phyloP scores from a whole-genome alignment of 371 early-diverging fungal species.

The Apophysomyces elegans region DNA sequence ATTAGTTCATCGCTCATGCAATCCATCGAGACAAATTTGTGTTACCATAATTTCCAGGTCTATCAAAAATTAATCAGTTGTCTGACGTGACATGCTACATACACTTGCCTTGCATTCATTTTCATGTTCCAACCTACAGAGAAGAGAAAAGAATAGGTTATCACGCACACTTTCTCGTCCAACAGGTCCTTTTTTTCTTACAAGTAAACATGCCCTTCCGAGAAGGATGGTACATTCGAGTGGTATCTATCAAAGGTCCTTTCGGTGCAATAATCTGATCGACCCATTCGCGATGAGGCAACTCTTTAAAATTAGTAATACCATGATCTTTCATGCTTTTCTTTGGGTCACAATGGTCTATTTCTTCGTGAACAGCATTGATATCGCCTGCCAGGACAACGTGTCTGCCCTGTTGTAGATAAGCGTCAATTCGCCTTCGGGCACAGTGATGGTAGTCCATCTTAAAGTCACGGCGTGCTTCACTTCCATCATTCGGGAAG shows the following conservation, averaged over 20 bases:
- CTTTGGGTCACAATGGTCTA: conserved; percentile 84
- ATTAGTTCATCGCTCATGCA: neutral
- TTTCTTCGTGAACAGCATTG: conserved; percentile 73
- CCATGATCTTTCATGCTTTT: conserved; percentile 60
- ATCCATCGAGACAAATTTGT: neutral
- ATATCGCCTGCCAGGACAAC: conserved; percentile 83
- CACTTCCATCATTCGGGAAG: conserved; percentile 72
- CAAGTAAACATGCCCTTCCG: conserved; percentile 63
- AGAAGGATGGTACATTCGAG: conserved; percentile 53
- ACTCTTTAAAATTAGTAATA: conserved; percentile 64
- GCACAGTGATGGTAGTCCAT: conserved; percentile 66
- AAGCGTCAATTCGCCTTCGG: conserved; percentile 52
- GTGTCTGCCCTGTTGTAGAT: conserved; percentile 58
- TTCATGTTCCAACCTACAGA: conserved; percentile 74
- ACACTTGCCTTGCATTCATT: conserved; percentile 66
- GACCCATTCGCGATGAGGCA: conserved; percentile 75
- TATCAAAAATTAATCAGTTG: conserved; percentile 12
- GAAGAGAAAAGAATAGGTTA: neutral
- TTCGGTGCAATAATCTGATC: conserved; percentile 59
- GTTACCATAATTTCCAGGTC: conserved; percentile 62
- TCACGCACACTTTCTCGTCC: neutral
- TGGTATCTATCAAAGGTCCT: conserved; percentile 61
- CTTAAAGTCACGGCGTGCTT: conserved; percentile 65
- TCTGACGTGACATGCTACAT: neutral
- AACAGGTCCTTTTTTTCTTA: conserved; percentile 23